Conservation (phyloP, 192 early-diverging fungal species). For the Backusella sp. region DNA sequence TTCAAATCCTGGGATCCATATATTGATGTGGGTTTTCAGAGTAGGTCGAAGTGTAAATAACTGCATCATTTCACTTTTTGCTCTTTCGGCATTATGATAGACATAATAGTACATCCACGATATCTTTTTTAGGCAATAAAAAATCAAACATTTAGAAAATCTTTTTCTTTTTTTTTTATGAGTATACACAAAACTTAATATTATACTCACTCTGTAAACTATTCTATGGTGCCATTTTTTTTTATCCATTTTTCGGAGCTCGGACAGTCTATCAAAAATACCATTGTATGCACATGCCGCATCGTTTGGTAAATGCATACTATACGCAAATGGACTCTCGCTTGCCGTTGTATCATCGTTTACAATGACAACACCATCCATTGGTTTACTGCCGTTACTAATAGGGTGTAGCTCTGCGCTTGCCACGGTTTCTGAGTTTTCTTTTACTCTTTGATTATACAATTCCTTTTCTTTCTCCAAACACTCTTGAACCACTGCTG, state of each 20-base stretch:
- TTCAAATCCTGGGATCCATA: conserved; percentile 82
- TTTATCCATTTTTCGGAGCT: conserved; percentile 61
- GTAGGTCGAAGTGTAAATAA: conserved; percentile 60
- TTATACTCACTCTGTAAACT: conserved; percentile 54
- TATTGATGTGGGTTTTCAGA: conserved; percentile 57
- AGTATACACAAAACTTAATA: not conserved
- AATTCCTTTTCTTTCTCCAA: not conserved
- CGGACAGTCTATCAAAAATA: conserved; percentile 44
- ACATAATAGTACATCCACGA: conserved; percentile 64
- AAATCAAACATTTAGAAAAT: not conserved
- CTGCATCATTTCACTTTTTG: conserved; percentile 57
- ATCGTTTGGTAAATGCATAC: not conserved
- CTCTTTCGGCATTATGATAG: conserved; percentile 51
- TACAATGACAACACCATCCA: not conserved
- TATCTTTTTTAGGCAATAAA: conserved; percentile 39
- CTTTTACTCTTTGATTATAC: not conserved
- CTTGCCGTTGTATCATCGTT: not conserved
- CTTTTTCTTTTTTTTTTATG: not conserved
- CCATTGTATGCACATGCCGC: conserved; percentile 39
- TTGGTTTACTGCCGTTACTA: not conserved
- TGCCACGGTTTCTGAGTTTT: not conserved
- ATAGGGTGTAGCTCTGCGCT: not conserved
- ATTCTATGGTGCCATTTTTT: conserved; percentile 72
- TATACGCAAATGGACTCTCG: not conserved
- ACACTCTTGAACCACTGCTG: not conserved